Base-by-base conservation (phyloP, 2,329 filamentous ascomycete species). In the Monosporascus sp. region DNA sequence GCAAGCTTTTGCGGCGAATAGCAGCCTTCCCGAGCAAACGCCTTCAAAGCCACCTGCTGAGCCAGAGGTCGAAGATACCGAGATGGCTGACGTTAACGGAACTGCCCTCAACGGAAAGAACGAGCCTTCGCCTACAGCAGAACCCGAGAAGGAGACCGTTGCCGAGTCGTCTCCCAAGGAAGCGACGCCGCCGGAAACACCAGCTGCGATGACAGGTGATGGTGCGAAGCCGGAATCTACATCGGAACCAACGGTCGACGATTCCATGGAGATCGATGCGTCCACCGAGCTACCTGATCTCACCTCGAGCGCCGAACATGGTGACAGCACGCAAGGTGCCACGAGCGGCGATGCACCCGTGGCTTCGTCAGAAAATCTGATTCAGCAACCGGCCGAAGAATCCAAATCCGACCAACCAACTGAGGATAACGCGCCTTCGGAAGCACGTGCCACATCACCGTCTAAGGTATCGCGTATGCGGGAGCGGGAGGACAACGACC, bases 401-500 rank as follows among this genome's bases (percentile, higher is more conserved):
- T 65, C 65, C 37, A 65, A 65, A 57, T 61, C 66, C 24, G 65
- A 70, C 38, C 44, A 62, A 49, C 50, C 52, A 8, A 51, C 62
- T 22, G 59, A 62, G 47, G 52, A 50, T 41, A 66, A 68, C 49
- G 61, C 51, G 37, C 47, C 57, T 8, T 62, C 62, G 60, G 48
- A 55, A 9, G 64, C 64, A n/a, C 56, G 58, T 27, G 52, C 63
- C 31, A 48, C 58, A 52, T 60, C 65, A 0, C 61, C 62, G 17
- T 37, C 49, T 5, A 93, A 92, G 71, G 66, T 87, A 14, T 78
- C 89, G 1, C 84, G 90, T 11, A 87, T 86, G 60, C 85, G 92
- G 15, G 90, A 96, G 60, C 85, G 92, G 15, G 90, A 96, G 54
- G 85, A 90, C 5, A 90, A 96, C 58, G 75, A 75, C 1, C 73